These are phyloP conservation scores for Yarrowia sp. DNA, from an alignment of 805 yeast species.

Conservation along the genomic window DNA sequence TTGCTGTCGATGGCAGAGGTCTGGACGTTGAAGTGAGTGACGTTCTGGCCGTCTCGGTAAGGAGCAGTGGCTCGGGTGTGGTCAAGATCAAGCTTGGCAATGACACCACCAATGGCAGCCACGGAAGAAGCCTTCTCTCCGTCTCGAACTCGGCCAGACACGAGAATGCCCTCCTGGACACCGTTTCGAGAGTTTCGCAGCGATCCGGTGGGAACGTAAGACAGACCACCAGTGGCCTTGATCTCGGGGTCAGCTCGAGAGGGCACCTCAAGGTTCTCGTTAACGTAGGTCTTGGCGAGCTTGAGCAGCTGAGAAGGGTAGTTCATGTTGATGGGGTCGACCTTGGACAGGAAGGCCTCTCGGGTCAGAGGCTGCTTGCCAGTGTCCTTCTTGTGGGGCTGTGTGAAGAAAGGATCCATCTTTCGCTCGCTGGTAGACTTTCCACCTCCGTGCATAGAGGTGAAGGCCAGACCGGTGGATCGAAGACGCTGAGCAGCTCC, in stretches of 20 bases:
- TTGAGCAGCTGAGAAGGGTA: conserved; percentile 38
- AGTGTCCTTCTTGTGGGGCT: conserved; percentile 11
- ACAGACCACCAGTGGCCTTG: conserved; percentile 39
- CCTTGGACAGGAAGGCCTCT: conserved; percentile 30
- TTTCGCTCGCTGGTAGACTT: conserved; percentile 25
- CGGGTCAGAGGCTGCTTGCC: conserved; percentile 33
- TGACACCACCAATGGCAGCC: conserved; percentile 32
- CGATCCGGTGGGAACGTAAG: conserved; percentile 36
- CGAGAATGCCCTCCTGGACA: conserved; percentile 30
- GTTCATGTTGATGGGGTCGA: conserved; percentile 21
- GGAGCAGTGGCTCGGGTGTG: conserved; percentile 32
- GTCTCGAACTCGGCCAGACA: conserved; percentile 35
- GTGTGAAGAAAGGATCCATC: conserved; percentile 35
- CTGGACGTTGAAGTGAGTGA: conserved; percentile 26
- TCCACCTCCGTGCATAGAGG: conserved; percentile 10
- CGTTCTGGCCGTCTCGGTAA: conserved; percentile 22
- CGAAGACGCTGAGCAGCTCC: conserved; percentile 33
- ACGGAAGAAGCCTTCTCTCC: conserved; percentile 13
- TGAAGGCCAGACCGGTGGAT: conserved; percentile 32
- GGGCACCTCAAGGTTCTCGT: conserved; percentile 21
- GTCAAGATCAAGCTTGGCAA: conserved; percentile 29
- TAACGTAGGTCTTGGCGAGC: conserved; percentile 26
- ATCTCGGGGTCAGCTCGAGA: conserved; percentile 19
- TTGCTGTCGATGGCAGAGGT: conserved; percentile 28
- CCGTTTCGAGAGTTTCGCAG: conserved; percentile 37